Conservation (phyloP, 2,329 filamentous ascomycete species). For the Fusarium begoniae region DNA sequence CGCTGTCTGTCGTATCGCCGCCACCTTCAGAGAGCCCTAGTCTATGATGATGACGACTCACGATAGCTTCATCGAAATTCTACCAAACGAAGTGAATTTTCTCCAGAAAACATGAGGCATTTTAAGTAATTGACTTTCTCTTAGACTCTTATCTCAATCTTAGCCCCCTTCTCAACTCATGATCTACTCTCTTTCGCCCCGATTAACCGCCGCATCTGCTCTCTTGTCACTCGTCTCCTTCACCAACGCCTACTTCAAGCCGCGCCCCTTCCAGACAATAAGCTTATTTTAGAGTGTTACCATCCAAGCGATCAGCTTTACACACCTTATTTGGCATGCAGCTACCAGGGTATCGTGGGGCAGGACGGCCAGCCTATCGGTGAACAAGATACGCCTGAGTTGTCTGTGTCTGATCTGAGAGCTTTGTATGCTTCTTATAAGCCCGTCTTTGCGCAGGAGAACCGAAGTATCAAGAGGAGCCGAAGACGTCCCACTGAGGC, state of each 20-base stretch:
- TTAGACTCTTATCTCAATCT: constrained; percentile 24
- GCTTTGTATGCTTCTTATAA: constrained; percentile 76
- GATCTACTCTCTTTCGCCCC: constrained; percentile 65
- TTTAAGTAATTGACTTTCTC: neutral
- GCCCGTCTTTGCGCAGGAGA: constrained; percentile 67
- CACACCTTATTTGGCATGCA: constrained; percentile 73
- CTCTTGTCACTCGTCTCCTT: constrained; percentile 69
- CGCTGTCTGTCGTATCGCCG: neutral
- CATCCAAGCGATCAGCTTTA: constrained; percentile 75
- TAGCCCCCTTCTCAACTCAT: constrained; percentile 58
- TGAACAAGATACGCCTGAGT: constrained; percentile 12
- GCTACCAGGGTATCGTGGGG: constrained; percentile 67
- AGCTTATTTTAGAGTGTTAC: constrained; percentile 81
- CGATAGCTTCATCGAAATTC: constrained; percentile 8
- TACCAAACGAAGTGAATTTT: constrained; percentile 30
- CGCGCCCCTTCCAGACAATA: constrained; percentile 52
- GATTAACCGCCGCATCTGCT: constrained; percentile 71
- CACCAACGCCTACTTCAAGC: constrained; percentile 66
- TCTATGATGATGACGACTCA: constrained; percentile 18
- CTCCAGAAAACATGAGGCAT: neutral
- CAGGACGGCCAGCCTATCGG: constrained; percentile 13
- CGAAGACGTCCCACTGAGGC: constrained; percentile 12
- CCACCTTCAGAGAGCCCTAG: neutral
- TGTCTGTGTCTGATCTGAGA: constrained; percentile 56
- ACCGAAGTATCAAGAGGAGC: constrained; percentile 48